Evolutionary conservation across 2,329 filamentous ascomycete genomes (phyloP).

Genomic region (Cadophora malorum): DNA sequence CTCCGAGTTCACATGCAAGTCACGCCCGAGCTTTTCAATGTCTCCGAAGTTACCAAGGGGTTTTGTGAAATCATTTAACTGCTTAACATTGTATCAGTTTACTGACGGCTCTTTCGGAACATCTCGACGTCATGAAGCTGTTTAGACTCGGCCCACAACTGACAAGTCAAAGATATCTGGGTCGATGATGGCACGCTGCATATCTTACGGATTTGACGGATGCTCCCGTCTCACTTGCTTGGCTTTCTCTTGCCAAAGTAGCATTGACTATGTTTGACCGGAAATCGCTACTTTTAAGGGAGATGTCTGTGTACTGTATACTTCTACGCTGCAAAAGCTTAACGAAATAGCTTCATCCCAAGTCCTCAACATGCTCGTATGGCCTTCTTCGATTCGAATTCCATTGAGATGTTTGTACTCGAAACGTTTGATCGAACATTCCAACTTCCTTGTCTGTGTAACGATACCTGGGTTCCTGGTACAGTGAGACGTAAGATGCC

Average conservation of each 20-base stretch:
- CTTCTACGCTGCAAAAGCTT: constrained; percentile 1
- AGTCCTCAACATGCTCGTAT: no score
- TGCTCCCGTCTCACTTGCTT: constrained; percentile 15
- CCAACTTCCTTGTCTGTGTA: background rate
- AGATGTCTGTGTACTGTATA: background rate
- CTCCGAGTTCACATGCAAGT: constrained; percentile 15
- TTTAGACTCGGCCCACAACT: constrained; percentile 6
- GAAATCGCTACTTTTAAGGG: background rate
- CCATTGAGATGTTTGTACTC: background rate
- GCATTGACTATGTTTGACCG: background rate
- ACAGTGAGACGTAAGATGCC: background rate
- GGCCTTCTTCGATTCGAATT: background rate
- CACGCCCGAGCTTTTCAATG: background rate
- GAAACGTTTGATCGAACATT: background rate
- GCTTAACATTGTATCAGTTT: background rate
- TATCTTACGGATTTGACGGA: constrained; percentile 1
- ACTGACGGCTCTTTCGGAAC: background rate
- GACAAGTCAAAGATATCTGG: background rate
- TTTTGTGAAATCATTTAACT: background rate
- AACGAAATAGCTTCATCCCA: background rate
- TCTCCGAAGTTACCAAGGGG: background rate
- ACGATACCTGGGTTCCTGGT: background rate
- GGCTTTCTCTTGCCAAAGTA: background rate
- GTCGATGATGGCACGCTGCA: constrained; percentile 7
- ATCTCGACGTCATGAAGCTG: constrained; percentile 5